A percentile compares a stretch with the other conserved stretches of the same genome.
phyloP scores from a whole-genome alignment of 2,329 filamentous ascomycete genomes.

The Zymoseptoria pseudotritici region DNA sequence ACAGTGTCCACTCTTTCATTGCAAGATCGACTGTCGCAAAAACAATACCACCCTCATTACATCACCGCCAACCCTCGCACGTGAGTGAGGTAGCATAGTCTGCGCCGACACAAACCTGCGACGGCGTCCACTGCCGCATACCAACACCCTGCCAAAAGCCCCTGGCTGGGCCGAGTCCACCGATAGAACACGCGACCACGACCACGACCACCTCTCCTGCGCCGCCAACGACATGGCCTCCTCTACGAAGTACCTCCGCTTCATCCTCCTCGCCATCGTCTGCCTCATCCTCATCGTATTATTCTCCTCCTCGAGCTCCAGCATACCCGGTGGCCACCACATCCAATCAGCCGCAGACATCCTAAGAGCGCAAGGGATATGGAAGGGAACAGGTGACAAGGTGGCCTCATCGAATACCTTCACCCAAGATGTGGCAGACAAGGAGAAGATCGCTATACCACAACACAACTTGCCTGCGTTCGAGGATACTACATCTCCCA shows the following conservation, averaged over 20 bases:
- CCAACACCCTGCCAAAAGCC: background rate
- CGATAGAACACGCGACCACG: background rate
- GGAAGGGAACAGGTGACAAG: constrained; percentile 15
- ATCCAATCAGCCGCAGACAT: constrained; percentile 29
- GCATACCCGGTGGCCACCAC: constrained; percentile 27
- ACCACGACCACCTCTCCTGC: background rate
- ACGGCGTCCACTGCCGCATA: background rate
- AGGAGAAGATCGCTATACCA: constrained; percentile 13
- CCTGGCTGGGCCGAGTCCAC: background rate
- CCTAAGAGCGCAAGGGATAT: constrained; percentile 29
- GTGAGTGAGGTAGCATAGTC: background rate
- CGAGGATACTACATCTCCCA: constrained; percentile 24
- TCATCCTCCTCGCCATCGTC: constrained; percentile 73
- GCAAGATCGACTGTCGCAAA: background rate
- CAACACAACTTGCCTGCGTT: constrained; percentile 6
- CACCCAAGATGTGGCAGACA: constrained; percentile 6
- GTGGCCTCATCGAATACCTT: constrained; percentile 6
- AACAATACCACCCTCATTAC: background rate
- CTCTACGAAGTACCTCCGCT: constrained; percentile 63
- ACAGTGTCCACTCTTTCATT: background rate
- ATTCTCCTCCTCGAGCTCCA: constrained; percentile 57
- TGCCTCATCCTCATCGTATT: constrained; percentile 78
- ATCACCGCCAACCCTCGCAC: background rate
- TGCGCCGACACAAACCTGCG: background rate
- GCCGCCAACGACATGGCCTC: constrained; percentile 49